These are phyloP conservation scores for Phylloporus scabripes DNA, from an alignment of 768 basidiomycete species.

Conservation along the genomic window DNA sequence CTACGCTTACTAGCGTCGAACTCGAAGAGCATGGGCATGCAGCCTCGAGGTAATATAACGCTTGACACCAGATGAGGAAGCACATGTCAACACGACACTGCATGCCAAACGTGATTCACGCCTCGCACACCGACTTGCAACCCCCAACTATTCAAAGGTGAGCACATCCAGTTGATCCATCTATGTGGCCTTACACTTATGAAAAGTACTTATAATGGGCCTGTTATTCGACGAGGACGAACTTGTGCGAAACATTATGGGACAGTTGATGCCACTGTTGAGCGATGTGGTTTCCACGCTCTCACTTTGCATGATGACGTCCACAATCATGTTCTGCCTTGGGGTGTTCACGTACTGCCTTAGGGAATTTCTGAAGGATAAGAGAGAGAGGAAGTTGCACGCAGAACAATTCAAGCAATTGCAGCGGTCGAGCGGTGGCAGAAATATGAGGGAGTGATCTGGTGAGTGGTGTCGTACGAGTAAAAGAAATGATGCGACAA, in stretches of 20 bases:
- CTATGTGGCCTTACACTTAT: not conserved
- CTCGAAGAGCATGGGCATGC: not conserved
- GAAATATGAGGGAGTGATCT: not conserved
- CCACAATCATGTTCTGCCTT: slow-evolving; percentile 14
- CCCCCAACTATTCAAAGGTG: slow-evolving; percentile 4
- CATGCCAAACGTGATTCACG: not conserved
- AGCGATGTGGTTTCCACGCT: not conserved
- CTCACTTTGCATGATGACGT: slow-evolving; percentile 11
- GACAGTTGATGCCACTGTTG: slow-evolving; percentile 14
- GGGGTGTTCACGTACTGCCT: slow-evolving; percentile 11
- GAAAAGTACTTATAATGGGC: slow-evolving; percentile 10
- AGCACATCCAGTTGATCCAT: not conserved
- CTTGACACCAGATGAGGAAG: not conserved
- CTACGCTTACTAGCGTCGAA: no score
- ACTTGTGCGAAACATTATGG: slow-evolving; percentile 7
- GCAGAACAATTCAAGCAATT: slow-evolving; percentile 12
- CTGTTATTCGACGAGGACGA: slow-evolving; percentile 17
- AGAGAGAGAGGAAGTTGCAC: slow-evolving; percentile 17
- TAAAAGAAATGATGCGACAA: not conserved
- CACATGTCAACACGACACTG: no score
- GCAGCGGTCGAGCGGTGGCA: not conserved
- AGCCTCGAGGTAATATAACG: slow-evolving; percentile 3
- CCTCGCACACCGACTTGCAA: not conserved
- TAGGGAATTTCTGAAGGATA: slow-evolving; percentile 14
- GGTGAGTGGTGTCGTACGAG: not conserved